Conservation (phyloP, 2,329 filamentous ascomycete species). For the Lojkania enalia region DNA sequence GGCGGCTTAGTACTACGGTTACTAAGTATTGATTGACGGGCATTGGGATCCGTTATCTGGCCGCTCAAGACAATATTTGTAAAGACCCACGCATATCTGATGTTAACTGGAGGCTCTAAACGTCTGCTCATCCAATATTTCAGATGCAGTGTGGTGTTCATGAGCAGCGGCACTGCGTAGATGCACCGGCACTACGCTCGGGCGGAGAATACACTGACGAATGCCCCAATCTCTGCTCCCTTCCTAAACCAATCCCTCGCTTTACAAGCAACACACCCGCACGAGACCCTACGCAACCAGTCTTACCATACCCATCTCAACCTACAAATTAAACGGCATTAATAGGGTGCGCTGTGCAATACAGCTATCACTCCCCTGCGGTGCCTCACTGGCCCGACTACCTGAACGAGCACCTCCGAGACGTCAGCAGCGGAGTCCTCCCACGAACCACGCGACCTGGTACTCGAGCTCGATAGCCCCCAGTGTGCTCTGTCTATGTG, state of each 20-base stretch:
- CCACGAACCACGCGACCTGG: conserved; percentile 15
- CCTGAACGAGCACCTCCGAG: conserved; percentile 23
- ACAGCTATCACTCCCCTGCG: not conserved
- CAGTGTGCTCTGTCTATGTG: conserved; percentile 20
- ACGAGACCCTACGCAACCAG: not conserved
- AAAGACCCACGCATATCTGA: not conserved
- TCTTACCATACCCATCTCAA: not conserved
- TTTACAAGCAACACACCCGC: not conserved
- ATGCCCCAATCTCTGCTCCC: not conserved
- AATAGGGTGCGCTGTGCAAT: not conserved
- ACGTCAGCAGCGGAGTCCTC: conserved; percentile 31
- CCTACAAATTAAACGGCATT: too few species aligned
- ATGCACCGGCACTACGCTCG: too few species aligned
- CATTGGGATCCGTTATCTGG: not conserved
- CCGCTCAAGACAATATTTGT: not conserved
- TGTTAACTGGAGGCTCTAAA: not conserved
- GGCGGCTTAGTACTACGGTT: conserved; percentile 4
- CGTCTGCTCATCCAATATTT: not conserved
- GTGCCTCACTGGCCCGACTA: not conserved
- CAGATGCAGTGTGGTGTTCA: not conserved
- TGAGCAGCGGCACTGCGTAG: not conserved
- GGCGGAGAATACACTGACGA: not conserved
- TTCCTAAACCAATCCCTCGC: not conserved
- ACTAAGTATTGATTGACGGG: conserved; percentile 8
- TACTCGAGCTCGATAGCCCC: conserved; percentile 15